Percentiles rank a stretch among this genome's conserved stretches.
These are phyloP conservation scores for Marasmius tenuissimus DNA, from an alignment of 1,284 basidiomycete genomes.

Conservation along the genomic window DNA sequence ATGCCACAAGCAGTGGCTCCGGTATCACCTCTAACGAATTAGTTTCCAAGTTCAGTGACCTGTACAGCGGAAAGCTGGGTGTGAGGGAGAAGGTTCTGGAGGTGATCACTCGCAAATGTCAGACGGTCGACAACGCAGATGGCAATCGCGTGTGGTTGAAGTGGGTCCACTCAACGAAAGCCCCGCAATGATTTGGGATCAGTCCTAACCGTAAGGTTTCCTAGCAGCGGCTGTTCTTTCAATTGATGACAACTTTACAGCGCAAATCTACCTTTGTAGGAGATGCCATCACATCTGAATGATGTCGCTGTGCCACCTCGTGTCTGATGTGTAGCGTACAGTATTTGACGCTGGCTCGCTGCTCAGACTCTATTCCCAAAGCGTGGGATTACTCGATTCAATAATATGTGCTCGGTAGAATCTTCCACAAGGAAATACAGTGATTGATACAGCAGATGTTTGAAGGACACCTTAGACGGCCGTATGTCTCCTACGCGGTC, in stretches of 20 bases:
- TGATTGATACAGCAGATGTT: too few relatives aligned
- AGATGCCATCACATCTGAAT: not conserved
- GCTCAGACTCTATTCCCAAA: too few relatives aligned
- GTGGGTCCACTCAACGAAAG: constrained; percentile 44
- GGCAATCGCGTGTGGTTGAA: constrained; percentile 56
- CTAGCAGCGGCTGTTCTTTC: not conserved
- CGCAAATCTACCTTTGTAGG: not conserved
- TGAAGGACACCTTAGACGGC: too few relatives aligned
- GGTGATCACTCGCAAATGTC: constrained; percentile 64
- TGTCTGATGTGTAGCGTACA: not conserved
- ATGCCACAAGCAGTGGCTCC: constrained; percentile 54
- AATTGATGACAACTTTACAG: not conserved
- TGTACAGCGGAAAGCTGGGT: constrained; percentile 62
- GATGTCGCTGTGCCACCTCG: not conserved
- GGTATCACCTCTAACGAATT: constrained; percentile 63
- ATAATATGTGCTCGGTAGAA: too few relatives aligned
- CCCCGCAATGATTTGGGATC: constrained; percentile 1
- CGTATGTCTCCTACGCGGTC: too few relatives aligned
- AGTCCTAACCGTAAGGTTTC: not conserved
- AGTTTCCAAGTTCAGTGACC: constrained; percentile 51
- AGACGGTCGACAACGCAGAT: constrained; percentile 54
- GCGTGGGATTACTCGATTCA: too few relatives aligned
- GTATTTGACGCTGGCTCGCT: not conserved
- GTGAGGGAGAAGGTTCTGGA: constrained; percentile 75
- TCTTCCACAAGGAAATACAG: too few relatives aligned